Evolutionary conservation across 192 early-diverging fungal genomes (phyloP).

Genomic region (Irineochytrium annulatum): DNA sequence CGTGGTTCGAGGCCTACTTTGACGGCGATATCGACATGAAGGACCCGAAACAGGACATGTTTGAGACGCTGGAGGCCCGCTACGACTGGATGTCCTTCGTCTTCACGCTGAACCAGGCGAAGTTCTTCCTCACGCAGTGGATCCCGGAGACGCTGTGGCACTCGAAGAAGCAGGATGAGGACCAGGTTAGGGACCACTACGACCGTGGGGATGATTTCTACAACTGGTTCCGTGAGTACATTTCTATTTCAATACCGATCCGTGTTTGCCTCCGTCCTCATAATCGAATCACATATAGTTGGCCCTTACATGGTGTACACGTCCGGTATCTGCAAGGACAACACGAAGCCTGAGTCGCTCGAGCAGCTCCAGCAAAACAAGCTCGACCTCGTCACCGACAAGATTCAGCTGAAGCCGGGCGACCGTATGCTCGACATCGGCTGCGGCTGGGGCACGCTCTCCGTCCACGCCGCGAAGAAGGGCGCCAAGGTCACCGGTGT

Average conservation of each 20-base stretch:
- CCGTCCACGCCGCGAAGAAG: slow-evolving; percentile 84
- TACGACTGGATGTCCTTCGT: slow-evolving; percentile 93
- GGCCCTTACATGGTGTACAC: slow-evolving; percentile 97
- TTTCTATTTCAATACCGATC: background rate
- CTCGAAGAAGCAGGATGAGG: slow-evolving; percentile 95
- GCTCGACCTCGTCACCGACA: slow-evolving; percentile 82
- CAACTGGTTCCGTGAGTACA: slow-evolving; percentile 70
- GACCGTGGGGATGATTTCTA: slow-evolving; percentile 99
- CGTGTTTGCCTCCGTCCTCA: slow-evolving; percentile 8
- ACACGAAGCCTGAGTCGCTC: slow-evolving; percentile 71
- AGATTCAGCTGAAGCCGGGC: slow-evolving; percentile 75
- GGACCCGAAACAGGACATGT: slow-evolving; percentile 62
- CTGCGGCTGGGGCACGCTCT: slow-evolving; percentile 96
- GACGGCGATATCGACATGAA: slow-evolving; percentile 91
- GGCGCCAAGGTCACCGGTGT: slow-evolving; percentile 88
- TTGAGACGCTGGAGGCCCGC: slow-evolving; percentile 83
- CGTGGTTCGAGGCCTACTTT: slow-evolving; percentile 96
- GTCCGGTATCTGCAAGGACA: slow-evolving; percentile 83
- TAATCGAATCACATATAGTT: slow-evolving; percentile 34
- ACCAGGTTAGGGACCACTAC: slow-evolving; percentile 97
- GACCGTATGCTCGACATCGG: slow-evolving; percentile 95
- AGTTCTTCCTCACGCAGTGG: slow-evolving; percentile 94
- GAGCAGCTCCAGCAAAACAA: slow-evolving; percentile 97
- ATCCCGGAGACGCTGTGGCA: slow-evolving; percentile 97
- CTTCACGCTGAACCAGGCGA: slow-evolving; percentile 76